phyloP scores from a whole-genome alignment of 2,329 filamentous ascomycete genomes.

The Pseudogymnoascus sp. region DNA sequence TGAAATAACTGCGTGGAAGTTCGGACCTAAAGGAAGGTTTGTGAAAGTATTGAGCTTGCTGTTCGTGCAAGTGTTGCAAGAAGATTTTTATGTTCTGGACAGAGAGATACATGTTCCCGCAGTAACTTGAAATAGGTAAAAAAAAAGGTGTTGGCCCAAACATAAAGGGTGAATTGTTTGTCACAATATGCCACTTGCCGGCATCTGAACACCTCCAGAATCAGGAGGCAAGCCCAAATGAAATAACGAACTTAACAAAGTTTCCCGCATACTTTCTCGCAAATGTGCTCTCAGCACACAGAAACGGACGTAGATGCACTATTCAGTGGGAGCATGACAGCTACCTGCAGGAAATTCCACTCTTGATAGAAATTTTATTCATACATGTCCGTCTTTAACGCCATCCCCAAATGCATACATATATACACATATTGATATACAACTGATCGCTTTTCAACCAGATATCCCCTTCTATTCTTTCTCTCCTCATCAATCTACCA shows the following conservation, averaged over 20 bases:
- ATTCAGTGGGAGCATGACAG: neutral
- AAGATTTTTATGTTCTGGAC: neutral
- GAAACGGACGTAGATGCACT: neutral
- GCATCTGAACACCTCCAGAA: neutral
- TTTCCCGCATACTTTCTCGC: too few relatives aligned
- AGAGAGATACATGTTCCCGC: neutral
- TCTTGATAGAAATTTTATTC: conserved; percentile 2
- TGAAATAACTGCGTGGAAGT: neutral
- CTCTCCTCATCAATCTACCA: conserved; percentile 56
- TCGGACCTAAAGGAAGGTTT: neutral
- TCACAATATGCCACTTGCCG: neutral
- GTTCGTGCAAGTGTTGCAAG: neutral
- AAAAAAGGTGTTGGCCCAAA: neutral
- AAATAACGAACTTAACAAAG: neutral
- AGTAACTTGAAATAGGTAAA: neutral
- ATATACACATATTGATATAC: conserved; percentile 10
- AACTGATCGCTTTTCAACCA: conserved; percentile 1
- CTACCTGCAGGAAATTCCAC: neutral
- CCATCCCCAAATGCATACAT: conserved; percentile 9
- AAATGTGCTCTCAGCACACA: neutral
- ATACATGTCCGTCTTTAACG: conserved; percentile 10
- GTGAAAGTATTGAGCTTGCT: neutral
- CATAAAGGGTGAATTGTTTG: neutral
- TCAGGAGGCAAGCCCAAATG: neutral
- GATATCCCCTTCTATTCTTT: neutral